phyloP scores from a whole-genome alignment of 805 yeast genomes.

The Myxozyma neglecta region DNA sequence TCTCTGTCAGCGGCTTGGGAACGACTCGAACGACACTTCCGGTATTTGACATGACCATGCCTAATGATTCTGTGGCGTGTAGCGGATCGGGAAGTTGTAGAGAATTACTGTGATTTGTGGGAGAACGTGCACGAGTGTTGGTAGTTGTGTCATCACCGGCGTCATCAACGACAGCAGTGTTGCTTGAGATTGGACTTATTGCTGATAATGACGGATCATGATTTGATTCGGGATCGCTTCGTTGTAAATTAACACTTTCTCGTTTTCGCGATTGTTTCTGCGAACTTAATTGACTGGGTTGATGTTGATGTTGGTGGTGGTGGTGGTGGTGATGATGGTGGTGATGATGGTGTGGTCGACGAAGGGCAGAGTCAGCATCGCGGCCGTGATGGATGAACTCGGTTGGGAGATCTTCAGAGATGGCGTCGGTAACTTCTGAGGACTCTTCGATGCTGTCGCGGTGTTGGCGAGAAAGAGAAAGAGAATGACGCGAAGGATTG shows the following conservation, averaged over 20 bases:
- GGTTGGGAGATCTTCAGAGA: neutral
- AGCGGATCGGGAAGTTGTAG: neutral
- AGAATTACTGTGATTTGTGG: neutral
- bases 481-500: neutral
- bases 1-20: neutral
- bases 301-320: neutral
- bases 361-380: neutral
- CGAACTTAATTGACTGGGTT: too few species aligned
- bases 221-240: too few species aligned
- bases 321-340: neutral
- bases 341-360: neutral
- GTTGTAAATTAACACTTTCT: too few species aligned
- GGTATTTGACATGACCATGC: constrained; percentile 1
- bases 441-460: constrained; percentile 3
- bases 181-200: neutral
- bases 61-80: neutral
- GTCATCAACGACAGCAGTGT: neutral
- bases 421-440: neutral
- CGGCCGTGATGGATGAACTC: neutral
- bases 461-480: neutral
- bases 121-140: neutral
- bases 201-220: neutral
- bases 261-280: too few species aligned
- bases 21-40: constrained; percentile 1
- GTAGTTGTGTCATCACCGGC: neutral